Evolutionary conservation across 371 early-diverging fungal genomes (phyloP).

Genomic region (Rhizomucor pusillus): DNA sequence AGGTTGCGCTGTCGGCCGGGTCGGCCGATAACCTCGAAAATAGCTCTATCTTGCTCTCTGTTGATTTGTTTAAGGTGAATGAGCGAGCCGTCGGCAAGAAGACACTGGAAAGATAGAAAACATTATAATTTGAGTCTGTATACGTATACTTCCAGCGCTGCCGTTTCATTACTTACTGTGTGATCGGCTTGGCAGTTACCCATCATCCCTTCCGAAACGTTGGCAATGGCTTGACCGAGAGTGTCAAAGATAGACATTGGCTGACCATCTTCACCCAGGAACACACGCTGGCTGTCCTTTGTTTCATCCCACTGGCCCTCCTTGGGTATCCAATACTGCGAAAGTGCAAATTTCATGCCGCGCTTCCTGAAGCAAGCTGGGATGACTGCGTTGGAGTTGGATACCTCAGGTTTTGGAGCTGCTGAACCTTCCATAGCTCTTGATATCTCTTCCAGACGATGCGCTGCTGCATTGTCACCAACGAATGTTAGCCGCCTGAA

Average conservation of each 20-base stretch:
- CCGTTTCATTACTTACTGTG: constrained; percentile 16
- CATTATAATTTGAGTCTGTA: too few relatives aligned
- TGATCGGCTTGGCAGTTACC: constrained; percentile 36
- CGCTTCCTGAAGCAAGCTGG: too few relatives aligned
- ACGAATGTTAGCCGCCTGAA: too few relatives aligned
- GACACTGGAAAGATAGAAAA: too few relatives aligned
- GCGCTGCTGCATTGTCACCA: too few relatives aligned
- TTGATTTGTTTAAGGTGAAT: background rate
- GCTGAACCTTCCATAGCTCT: too few relatives aligned
- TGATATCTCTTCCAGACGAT: too few relatives aligned
- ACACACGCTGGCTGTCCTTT: constrained; percentile 20
- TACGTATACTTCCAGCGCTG: background rate
- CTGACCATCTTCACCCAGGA: constrained; percentile 8
- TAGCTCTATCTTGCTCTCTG: background rate
- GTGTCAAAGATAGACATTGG: background rate
- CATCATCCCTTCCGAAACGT: constrained; percentile 15
- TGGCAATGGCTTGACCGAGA: constrained; percentile 9
- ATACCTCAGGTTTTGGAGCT: too few relatives aligned
- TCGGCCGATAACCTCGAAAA: constrained; percentile 15
- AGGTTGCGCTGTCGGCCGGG: constrained; percentile 17
- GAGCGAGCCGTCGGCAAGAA: constrained; percentile 1
- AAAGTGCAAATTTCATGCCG: too few relatives aligned
- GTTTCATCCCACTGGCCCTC: constrained; percentile 38
- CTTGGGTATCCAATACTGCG: constrained; percentile 39
- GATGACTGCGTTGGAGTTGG: too few relatives aligned